Percentiles rank a stretch among this genome's conserved stretches.
Evolutionary conservation across 2,329 filamentous ascomycete genomes (phyloP).

Genomic region (Claviceps monticola): DNA sequence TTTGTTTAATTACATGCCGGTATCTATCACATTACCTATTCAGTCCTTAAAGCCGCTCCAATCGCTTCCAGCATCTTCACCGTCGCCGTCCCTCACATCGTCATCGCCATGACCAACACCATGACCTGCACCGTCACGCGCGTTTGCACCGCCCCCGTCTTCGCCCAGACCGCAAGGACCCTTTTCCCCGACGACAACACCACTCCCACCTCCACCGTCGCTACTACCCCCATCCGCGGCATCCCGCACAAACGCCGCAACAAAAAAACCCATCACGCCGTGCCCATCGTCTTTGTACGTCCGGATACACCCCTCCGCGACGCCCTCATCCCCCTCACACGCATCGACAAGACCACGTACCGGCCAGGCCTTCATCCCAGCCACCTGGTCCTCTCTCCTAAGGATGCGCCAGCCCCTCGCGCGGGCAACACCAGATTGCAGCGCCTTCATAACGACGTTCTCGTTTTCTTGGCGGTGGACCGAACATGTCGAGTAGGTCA

Average conservation of each 20-base stretch:
- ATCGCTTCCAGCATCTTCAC: conserved; percentile 8
- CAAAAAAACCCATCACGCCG: conserved; percentile 91
- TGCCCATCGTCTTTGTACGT: conserved; percentile 68
- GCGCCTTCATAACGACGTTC: conserved; percentile 58
- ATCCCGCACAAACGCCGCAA: conserved; percentile 59
- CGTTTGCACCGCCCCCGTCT: conserved; percentile 32
- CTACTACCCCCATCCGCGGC: not conserved
- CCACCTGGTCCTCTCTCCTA: conserved; percentile 55
- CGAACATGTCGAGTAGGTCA: conserved; percentile 93
- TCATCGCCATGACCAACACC: conserved; percentile 24
- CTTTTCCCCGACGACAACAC: conserved; percentile 20
- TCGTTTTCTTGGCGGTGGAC: conserved; percentile 83
- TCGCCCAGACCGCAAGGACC: conserved; percentile 42
- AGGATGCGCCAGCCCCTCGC: conserved; percentile 66
- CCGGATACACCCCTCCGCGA: conserved; percentile 66
- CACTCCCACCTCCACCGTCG: not conserved
- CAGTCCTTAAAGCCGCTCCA: conserved; percentile 9
- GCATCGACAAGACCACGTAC: conserved; percentile 45
- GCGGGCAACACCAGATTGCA: conserved; percentile 53
- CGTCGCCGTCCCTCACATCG: conserved; percentile 11
- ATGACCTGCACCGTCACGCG: conserved; percentile 23
- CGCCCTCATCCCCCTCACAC: conserved; percentile 31
- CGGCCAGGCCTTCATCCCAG: conserved; percentile 63
- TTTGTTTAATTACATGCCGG: no score
- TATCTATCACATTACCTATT: not conserved